Evolutionary conservation across 805 yeast genomes (phyloP), one percentile per base, ranked within the genome.

Genomic region (Candida morakotiae): DNA sequence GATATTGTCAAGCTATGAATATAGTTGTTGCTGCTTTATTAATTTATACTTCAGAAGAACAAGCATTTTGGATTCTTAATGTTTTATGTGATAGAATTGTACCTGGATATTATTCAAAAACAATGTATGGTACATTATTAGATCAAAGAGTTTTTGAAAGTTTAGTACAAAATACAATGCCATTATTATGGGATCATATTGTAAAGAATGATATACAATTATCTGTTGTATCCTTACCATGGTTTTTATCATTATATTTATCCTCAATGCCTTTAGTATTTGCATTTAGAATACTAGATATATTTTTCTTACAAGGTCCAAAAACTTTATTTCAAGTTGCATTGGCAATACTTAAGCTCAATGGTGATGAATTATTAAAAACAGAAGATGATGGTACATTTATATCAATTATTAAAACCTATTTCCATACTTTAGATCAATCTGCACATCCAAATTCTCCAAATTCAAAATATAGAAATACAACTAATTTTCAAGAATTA

Each of bases 1-100:
- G 99, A 0, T 93, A 93, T 58, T 93, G 99, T 57, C 98, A 93
- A 60, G 98, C 98, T 1, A 93, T 94, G 98, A 93, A 93, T 56
- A 93, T 93, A 35, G 88, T 85, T 7, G 79, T 77, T 2, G 95
- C 95, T 1, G 89, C 87, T 0, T 58, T 85, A 37, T 62, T 85
- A 35, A 83, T 83, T 27, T 84, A 79, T 56, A 88, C 87, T 83
- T 83, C 94, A 7, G 99, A 93, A 58, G 98, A 91, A 47, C 98
- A 93, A 60, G 98, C 96, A 0, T 93, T 87, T 54, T 93, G 98
- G 98, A 78, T 91, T 40, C 69, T 93, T 39, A 77, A 80, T 38
- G 75, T 77, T 13, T 60, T 93, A 2, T 88, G 97, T 63, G 95
- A 88, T 42, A 74, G 79, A 27, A 75, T 85, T 42, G 84, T 88